Conservation (phyloP, 2,329 filamentous ascomycete genomes). For the Ophiostoma pallidulum region DNA sequence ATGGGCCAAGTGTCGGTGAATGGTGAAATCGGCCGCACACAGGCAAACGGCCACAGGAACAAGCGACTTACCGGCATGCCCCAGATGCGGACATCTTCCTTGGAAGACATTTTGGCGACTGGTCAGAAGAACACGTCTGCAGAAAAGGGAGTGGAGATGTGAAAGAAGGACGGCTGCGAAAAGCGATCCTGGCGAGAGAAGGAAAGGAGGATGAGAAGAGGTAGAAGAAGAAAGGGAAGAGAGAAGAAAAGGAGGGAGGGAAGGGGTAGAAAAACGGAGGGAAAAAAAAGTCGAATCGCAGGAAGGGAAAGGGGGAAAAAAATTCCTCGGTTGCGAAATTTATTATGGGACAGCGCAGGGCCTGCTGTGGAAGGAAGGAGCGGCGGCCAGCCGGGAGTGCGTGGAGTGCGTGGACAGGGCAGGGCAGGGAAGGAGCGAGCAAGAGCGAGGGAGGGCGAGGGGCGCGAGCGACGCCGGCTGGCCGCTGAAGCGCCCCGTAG, state of each 20-base stretch:
- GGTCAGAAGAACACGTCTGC: slow-evolving; percentile 34
- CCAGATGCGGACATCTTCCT: slow-evolving; percentile 49
- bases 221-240: slow-evolving; percentile 32
- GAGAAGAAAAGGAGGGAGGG: slow-evolving; percentile 30
- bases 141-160: slow-evolving; percentile 28
- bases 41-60: slow-evolving; percentile 23
- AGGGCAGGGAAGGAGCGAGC: background rate
- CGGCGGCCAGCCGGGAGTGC: background rate
- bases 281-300: slow-evolving; percentile 10
- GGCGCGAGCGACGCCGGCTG: no score
- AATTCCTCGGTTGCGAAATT: slow-evolving; percentile 26
- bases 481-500: no score
- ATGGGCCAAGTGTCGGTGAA: slow-evolving; percentile 10
- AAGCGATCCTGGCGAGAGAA: slow-evolving; percentile 18
- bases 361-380: slow-evolving; percentile 1
- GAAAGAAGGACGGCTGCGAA: slow-evolving; percentile 19
- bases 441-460: no score
- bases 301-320: slow-evolving; percentile 18
- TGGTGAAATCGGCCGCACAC: no score
- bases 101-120: slow-evolving; percentile 44
- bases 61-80: slow-evolving; percentile 55
- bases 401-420: background rate
- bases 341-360: slow-evolving; percentile 15
- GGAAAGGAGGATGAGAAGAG: slow-evolving; percentile 26
- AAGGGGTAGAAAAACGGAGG: background rate